Conservation (phyloP, 192 early-diverging fungal genomes). For the Umbelopsis isabellina region DNA sequence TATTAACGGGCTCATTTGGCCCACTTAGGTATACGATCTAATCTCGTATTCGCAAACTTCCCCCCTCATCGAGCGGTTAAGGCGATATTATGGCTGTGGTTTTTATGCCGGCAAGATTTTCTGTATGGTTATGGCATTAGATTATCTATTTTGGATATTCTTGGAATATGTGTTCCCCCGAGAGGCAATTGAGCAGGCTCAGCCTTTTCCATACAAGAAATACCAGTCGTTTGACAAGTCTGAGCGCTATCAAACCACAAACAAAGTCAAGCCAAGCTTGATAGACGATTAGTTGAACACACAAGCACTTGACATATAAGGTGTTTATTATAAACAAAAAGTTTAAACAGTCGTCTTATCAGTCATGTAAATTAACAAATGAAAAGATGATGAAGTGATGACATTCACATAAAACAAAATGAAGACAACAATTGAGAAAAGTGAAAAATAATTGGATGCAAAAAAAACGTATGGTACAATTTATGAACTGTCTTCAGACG, state of each 20-base stretch:
- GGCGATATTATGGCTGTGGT: slow-evolving; percentile 85
- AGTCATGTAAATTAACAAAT: too few relatives aligned
- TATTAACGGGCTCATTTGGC: background rate
- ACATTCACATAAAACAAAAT: too few relatives aligned
- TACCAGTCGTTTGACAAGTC: slow-evolving; percentile 44
- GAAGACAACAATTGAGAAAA: too few relatives aligned
- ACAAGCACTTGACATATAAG: background rate
- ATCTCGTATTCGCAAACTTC: slow-evolving; percentile 68
- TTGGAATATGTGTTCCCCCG: slow-evolving; percentile 83
- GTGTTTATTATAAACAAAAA: slow-evolving; percentile 6
- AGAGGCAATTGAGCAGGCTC: slow-evolving; percentile 72
- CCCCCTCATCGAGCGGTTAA: slow-evolving; percentile 56
- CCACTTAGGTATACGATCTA: slow-evolving; percentile 70
- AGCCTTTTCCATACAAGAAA: slow-evolving; percentile 65
- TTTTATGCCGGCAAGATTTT: slow-evolving; percentile 89
- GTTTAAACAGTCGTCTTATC: background rate
- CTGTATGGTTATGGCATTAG: slow-evolving; percentile 86
- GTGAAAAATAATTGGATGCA: background rate
- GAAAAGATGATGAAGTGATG: too few relatives aligned
- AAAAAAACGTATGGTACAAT: background rate
- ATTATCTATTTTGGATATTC: slow-evolving; percentile 80
- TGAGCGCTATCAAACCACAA: background rate
- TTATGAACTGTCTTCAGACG: slow-evolving; percentile 8
- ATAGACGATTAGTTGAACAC: background rate
- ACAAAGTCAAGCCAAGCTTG: background rate